These are phyloP conservation scores for Phytophthora boehmeriae DNA, from an alignment of 352 stramenopile species.

Conservation along the genomic window DNA sequence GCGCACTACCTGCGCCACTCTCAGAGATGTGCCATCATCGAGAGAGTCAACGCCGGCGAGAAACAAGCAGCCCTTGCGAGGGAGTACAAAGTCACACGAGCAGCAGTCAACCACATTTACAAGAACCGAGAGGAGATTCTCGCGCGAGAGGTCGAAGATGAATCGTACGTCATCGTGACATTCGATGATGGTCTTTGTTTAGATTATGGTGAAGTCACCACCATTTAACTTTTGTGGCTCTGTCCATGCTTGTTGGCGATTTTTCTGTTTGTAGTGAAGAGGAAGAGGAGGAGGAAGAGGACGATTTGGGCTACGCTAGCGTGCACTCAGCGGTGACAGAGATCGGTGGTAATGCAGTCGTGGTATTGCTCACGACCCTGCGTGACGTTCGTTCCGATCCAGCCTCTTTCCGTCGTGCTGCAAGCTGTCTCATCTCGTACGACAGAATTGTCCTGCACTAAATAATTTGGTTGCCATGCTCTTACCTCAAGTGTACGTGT, in stretches of 20 bases:
- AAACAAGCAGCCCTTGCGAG: conserved; percentile 42
- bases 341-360: neutral
- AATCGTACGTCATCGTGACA: conserved; percentile 12
- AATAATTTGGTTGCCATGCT: too few relatives aligned
- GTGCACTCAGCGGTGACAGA: neutral
- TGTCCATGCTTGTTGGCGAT: neutral
- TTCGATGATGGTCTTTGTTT: neutral
- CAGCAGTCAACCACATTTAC: conserved; percentile 49
- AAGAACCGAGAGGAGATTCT: conserved; percentile 52
- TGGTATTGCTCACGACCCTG: conserved; percentile 4
- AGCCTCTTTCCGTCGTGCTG: neutral
- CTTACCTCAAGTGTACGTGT: too few relatives aligned
- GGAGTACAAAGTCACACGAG: conserved; percentile 15
- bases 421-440: conserved; percentile 1
- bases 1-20: conserved; percentile 31
- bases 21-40: conserved; percentile 37
- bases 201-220: neutral
- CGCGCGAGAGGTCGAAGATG: conserved; percentile 4
- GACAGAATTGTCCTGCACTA: neutral
- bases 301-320: neutral
- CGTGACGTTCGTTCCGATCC: neutral
- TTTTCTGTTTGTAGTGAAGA: neutral
- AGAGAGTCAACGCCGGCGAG: conserved; percentile 39
- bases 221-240: too few relatives aligned
- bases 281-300: neutral